phyloP scores from a whole-genome alignment of 805 yeast genomes.

The Metschnikowia lunata region DNA sequence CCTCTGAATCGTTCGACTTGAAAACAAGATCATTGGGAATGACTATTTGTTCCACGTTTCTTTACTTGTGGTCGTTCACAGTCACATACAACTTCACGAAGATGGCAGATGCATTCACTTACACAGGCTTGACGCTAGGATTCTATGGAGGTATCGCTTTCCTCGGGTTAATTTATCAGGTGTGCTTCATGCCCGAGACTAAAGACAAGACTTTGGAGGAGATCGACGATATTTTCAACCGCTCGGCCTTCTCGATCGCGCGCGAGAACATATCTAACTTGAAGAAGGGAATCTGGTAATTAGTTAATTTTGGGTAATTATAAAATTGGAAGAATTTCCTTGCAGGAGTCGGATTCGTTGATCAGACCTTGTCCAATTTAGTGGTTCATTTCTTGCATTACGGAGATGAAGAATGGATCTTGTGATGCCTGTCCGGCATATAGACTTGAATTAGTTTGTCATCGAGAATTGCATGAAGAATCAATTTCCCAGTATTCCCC shows the following conservation, averaged over 20 bases:
- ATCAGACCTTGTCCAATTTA: background rate
- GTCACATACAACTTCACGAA: conserved; percentile 59
- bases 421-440: too few species aligned
- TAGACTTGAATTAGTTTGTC: too few species aligned
- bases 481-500: too few species aligned
- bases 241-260: conserved; percentile 40
- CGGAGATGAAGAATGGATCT: too few species aligned
- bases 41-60: conserved; percentile 52
- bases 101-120: conserved; percentile 55
- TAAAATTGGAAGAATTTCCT: background rate
- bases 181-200: conserved; percentile 64
- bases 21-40: conserved; percentile 60
- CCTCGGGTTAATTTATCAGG: conserved; percentile 50
- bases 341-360: background rate
- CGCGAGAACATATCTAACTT: conserved; percentile 30
- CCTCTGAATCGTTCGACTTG: conserved; percentile 59
- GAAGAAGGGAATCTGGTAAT: conserved; percentile 20
- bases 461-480: too few species aligned
- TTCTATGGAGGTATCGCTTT: conserved; percentile 67
- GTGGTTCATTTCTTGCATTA: too few species aligned
- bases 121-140: conserved; percentile 59
- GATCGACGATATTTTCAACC: conserved; percentile 58
- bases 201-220: conserved; percentile 70
- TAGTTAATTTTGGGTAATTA: background rate
- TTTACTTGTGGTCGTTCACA: conserved; percentile 59